Percentiles rank a stretch among this genome's conserved stretches.
These are phyloP conservation scores for Colletotrichum truncatum DNA, from an alignment of 2,329 filamentous ascomycete species.

Conservation along the genomic window DNA sequence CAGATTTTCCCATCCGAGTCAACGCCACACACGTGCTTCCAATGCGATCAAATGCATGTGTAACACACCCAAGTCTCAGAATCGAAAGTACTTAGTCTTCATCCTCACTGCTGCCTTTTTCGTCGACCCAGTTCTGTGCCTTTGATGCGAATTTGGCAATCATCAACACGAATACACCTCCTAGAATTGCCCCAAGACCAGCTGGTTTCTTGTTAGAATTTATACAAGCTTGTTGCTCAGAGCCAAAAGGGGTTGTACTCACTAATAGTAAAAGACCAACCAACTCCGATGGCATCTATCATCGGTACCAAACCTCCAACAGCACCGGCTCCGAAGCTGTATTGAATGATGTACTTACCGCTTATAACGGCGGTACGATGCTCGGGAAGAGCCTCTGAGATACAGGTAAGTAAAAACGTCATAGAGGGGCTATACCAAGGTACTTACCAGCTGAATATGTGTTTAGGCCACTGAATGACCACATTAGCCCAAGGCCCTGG, in stretches of 20 bases:
- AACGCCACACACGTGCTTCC: no score
- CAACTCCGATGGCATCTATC: conserved; percentile 58
- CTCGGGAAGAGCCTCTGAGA: conserved; percentile 28
- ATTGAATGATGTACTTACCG: conserved; percentile 33
- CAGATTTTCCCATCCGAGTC: no score
- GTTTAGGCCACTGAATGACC: conserved; percentile 48
- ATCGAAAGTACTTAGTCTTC: neutral
- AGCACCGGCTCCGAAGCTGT: conserved; percentile 45
- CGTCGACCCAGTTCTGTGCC: conserved; percentile 17
- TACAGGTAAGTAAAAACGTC: neutral
- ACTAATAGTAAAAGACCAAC: conserved; percentile 59
- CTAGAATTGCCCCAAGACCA: conserved; percentile 3
- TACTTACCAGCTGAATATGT: conserved; percentile 48
- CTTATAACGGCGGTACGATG: conserved; percentile 30
- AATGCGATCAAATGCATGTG: no score
- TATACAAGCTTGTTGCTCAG: no score
- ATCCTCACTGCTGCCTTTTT: conserved; percentile 15
- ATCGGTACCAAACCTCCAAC: conserved; percentile 62
- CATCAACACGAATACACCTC: conserved; percentile 12
- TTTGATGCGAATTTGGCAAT: conserved; percentile 21
- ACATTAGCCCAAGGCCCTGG: conserved; percentile 45
- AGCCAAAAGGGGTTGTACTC: neutral
- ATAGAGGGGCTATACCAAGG: neutral
- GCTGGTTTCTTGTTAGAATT: neutral
- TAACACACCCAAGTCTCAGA: no score